These are phyloP conservation scores for Jimgerdemannia lactiflua DNA, from an alignment of 192 early-diverging fungal genomes.

Conservation along the genomic window DNA sequence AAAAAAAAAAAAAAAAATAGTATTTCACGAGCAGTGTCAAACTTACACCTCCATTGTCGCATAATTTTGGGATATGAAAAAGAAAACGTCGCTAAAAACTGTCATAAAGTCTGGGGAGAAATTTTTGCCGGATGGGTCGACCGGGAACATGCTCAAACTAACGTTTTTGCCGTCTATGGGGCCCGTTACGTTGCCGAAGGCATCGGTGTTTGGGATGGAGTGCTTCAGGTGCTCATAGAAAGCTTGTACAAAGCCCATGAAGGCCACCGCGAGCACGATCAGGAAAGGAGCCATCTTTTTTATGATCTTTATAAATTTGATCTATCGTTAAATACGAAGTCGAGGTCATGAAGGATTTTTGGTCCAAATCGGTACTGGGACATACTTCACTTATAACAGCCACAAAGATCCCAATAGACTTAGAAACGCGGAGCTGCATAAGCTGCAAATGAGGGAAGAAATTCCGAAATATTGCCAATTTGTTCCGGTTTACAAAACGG, in stretches of 20 bases:
- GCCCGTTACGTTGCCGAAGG: neutral
- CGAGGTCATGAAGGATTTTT: no score
- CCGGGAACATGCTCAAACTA: neutral
- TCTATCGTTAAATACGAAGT: neutral
- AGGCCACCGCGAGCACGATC: neutral
- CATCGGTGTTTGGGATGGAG: neutral
- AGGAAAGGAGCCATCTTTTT: neutral
- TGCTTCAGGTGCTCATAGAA: neutral
- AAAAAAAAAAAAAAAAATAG: no score
- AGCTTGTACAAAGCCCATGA: neutral
- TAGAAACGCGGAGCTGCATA: neutral
- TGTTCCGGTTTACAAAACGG: neutral
- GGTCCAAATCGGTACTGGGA: neutral
- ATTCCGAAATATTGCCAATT: neutral
- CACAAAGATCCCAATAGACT: neutral
- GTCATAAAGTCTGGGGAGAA: neutral
- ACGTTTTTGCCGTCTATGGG: neutral
- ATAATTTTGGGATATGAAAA: neutral
- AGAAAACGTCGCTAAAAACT: neutral
- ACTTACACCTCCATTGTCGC: neutral
- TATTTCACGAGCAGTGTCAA: neutral
- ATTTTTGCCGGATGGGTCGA: neutral
- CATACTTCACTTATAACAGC: neutral
- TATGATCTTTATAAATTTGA: neutral
- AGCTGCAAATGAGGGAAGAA: neutral